phyloP scores from a whole-genome alignment of 2,329 filamentous ascomycete species.

The Talaromyces atroroseus region DNA sequence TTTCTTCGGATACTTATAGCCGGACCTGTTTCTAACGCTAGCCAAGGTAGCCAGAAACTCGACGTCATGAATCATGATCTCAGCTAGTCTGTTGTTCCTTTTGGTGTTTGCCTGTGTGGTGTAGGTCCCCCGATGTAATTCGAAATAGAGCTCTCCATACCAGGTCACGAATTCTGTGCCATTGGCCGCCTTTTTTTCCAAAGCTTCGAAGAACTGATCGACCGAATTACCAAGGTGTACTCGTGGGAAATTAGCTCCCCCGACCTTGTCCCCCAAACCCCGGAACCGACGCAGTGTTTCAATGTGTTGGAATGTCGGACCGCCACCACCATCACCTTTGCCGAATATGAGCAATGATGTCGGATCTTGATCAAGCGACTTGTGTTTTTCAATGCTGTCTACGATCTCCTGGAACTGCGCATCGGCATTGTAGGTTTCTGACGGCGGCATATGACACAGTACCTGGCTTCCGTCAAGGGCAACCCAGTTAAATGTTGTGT shows the following conservation, averaged over 20 bases:
- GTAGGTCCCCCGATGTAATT: slow-evolving; percentile 93
- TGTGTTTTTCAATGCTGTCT: slow-evolving; percentile 84
- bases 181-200: slow-evolving; percentile 68
- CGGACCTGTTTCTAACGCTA: slow-evolving; percentile 56
- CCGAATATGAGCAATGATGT: slow-evolving; percentile 93
- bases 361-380: slow-evolving; percentile 87
- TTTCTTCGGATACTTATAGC: slow-evolving; percentile 85
- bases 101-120: slow-evolving; percentile 98
- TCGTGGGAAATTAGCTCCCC: slow-evolving; percentile 62
- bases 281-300: slow-evolving; percentile 92
- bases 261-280: slow-evolving; percentile 80
- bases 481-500: slow-evolving; percentile 99
- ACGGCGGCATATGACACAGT: slow-evolving; percentile 92
- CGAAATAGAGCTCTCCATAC: slow-evolving; percentile 98
- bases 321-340: slow-evolving; percentile 92
- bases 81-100: slow-evolving; percentile 79
- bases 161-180: slow-evolving; percentile 78
- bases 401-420: slow-evolving; percentile 93
- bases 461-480: slow-evolving; percentile 92
- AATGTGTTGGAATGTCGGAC: slow-evolving; percentile 86
- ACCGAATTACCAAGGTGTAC: slow-evolving; percentile 84
- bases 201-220: slow-evolving; percentile 84
- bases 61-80: slow-evolving; percentile 78
- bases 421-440: slow-evolving; percentile 90
- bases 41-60: slow-evolving; percentile 84